Percentiles rank a stretch among this genome's conserved stretches.
Evolutionary conservation across 257 asterid species (phyloP).

Genomic region (Petunia axillaris): DNA sequence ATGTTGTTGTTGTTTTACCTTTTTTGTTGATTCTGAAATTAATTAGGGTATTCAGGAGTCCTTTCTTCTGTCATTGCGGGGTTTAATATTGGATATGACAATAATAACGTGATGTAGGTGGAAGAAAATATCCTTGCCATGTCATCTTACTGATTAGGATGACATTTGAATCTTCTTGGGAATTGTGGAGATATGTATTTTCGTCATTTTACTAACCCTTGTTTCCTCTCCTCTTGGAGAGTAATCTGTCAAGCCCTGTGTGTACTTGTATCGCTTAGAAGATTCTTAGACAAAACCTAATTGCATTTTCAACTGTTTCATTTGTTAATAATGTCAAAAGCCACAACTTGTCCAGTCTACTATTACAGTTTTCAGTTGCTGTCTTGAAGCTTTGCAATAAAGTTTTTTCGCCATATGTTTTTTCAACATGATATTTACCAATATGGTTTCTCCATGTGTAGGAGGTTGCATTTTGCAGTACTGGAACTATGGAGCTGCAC

Average conservation of each 20-base stretch:
- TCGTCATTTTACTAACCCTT: background rate
- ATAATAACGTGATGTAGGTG: slow-evolving; percentile 11
- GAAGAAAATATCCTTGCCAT: slow-evolving; percentile 7
- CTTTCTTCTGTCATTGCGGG: background rate
- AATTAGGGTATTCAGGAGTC: background rate
- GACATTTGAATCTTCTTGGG: background rate
- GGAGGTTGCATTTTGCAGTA: slow-evolving; percentile 84
- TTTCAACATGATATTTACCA: background rate
- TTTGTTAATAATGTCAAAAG: background rate
- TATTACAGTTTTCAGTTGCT: background rate
- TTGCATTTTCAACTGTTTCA: background rate
- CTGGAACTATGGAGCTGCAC: slow-evolving; percentile 67
- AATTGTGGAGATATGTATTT: slow-evolving; percentile 15
- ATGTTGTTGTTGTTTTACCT: no score
- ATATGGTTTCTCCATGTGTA: slow-evolving; percentile 29
- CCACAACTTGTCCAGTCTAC: background rate
- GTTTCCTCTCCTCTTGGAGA: background rate
- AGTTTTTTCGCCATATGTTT: background rate
- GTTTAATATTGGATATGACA: slow-evolving; percentile 1
- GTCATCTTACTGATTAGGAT: slow-evolving; percentile 1
- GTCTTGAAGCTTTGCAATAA: background rate
- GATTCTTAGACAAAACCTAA: background rate
- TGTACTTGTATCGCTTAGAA: background rate
- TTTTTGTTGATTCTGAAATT: background rate
- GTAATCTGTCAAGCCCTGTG: background rate